These are phyloP conservation scores for Scytalidium lignicola DNA, from an alignment of 2,329 filamentous ascomycete species.

Conservation along the genomic window DNA sequence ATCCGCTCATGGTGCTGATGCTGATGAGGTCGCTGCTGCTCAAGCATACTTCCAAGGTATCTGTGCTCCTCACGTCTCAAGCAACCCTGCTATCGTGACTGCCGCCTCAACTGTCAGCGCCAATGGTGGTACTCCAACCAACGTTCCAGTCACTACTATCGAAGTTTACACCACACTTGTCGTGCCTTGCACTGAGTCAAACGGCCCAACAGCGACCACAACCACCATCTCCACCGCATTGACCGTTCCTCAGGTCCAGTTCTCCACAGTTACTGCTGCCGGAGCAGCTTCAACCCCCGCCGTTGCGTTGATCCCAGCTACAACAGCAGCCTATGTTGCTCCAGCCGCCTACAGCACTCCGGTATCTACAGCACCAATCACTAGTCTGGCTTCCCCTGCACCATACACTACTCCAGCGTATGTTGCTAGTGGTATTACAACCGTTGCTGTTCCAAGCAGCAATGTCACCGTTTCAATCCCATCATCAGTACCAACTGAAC, in stretches of 20 bases:
- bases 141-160: constrained; percentile 43
- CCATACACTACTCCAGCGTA: constrained; percentile 15
- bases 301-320: constrained; percentile 27
- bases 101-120: constrained; percentile 53
- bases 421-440: constrained; percentile 20
- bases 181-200: constrained; percentile 41
- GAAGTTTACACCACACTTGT: constrained; percentile 45
- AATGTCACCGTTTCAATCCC: constrained; percentile 19
- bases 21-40: constrained; percentile 63
- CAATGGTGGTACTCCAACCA: constrained; percentile 20
- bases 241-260: constrained; percentile 47
- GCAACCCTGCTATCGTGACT: constrained; percentile 84
- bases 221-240: constrained; percentile 43
- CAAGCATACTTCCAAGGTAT: constrained; percentile 86
- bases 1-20: constrained; percentile 65
- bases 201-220: constrained; percentile 42
- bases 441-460: constrained; percentile 17
- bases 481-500: constrained; percentile 29
- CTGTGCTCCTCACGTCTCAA: constrained; percentile 67
- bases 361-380: too few species aligned
- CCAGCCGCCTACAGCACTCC: neutral
- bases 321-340: constrained; percentile 31
- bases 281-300: constrained; percentile 8
- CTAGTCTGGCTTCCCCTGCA: too few species aligned
- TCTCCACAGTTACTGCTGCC: constrained; percentile 27